Conservation (phyloP, 768 basidiomycete species). For the Xerocomus potaroensis region DNA sequence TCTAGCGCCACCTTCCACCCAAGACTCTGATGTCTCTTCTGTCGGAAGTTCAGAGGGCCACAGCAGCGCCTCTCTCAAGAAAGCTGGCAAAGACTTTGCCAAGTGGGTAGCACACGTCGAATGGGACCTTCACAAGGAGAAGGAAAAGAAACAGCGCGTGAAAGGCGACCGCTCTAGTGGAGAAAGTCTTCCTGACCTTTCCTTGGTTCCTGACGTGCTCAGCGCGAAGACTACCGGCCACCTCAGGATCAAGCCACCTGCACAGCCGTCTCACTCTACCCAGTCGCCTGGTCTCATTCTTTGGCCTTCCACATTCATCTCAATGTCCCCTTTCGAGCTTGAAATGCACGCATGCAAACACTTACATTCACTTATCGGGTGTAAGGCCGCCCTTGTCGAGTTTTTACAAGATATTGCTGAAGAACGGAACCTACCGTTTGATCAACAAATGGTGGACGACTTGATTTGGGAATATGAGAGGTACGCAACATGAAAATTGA, state of each 20-base stretch:
- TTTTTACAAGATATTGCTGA: conserved; percentile 38
- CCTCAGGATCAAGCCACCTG: conserved; percentile 31
- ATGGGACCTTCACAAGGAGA: conserved; percentile 31
- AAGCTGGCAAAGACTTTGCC: conserved; percentile 32
- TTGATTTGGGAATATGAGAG: conserved; percentile 35
- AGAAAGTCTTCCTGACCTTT: conserved; percentile 19
- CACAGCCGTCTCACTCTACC: conserved; percentile 24
- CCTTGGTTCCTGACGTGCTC: conserved; percentile 26
- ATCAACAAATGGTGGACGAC: conserved; percentile 24
- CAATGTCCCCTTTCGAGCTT: conserved; percentile 53
- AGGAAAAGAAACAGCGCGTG: conserved; percentile 18
- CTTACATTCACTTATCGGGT: conserved; percentile 60
- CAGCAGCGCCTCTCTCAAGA: conserved; percentile 19
- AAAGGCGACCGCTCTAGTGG: conserved; percentile 27
- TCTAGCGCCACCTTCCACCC: conserved; percentile 44
- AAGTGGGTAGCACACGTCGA: conserved; percentile 36
- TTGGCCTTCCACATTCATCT: conserved; percentile 55
- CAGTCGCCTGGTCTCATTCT: conserved; percentile 65
- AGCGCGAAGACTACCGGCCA: conserved; percentile 36
- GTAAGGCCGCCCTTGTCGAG: conserved; percentile 52
- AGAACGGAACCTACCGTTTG: conserved; percentile 17
- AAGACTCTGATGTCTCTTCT: conserved; percentile 18
- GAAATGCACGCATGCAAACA: conserved; percentile 76
- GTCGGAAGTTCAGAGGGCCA: conserved; percentile 26
- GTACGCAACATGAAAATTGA: conserved; percentile 17